These are phyloP conservation scores for Kwoniella sp. DNA, from an alignment of 768 basidiomycete genomes.

Conservation along the genomic window DNA sequence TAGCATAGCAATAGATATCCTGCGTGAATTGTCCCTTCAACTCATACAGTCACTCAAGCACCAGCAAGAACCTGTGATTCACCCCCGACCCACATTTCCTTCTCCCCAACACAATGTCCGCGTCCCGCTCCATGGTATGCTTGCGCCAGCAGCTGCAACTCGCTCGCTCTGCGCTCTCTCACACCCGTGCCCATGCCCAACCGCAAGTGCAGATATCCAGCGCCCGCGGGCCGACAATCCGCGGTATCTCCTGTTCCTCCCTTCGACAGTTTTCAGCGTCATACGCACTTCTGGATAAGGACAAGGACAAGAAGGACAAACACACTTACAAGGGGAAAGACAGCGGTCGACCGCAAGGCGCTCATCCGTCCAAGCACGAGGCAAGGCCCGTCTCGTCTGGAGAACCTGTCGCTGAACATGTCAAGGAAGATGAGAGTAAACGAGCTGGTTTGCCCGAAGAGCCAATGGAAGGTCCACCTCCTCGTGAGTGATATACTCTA, in stretches of 20 bases:
- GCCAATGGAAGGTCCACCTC: constrained; percentile 21
- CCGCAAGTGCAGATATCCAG: neutral
- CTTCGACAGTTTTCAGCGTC: neutral
- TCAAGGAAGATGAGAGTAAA: constrained; percentile 28
- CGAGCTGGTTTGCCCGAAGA: constrained; percentile 27
- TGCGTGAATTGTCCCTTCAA: too few species aligned
- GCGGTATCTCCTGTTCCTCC: neutral
- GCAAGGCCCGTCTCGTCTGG: constrained; percentile 20
- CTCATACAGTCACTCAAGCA: too few species aligned
- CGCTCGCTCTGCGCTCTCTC: neutral
- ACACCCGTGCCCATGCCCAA: neutral
- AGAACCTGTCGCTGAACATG: constrained; percentile 29
- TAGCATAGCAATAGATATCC: too few species aligned
- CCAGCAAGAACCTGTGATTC: too few species aligned
- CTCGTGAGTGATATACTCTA: constrained; percentile 8
- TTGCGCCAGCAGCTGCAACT: neutral
- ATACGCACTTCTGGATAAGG: neutral
- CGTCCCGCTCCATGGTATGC: neutral
- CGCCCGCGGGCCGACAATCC: too few species aligned
- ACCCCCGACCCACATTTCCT: too few species aligned
- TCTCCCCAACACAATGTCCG: neutral
- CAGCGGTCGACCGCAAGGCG: constrained; percentile 18
- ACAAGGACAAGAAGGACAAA: neutral
- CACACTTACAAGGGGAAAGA: neutral
- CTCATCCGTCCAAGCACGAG: constrained; percentile 29